Percentiles rank a stretch among this genome's conserved stretches.
These are phyloP conservation scores for Leccinum rimulosum DNA, from an alignment of 768 basidiomycete genomes.

Conservation along the genomic window DNA sequence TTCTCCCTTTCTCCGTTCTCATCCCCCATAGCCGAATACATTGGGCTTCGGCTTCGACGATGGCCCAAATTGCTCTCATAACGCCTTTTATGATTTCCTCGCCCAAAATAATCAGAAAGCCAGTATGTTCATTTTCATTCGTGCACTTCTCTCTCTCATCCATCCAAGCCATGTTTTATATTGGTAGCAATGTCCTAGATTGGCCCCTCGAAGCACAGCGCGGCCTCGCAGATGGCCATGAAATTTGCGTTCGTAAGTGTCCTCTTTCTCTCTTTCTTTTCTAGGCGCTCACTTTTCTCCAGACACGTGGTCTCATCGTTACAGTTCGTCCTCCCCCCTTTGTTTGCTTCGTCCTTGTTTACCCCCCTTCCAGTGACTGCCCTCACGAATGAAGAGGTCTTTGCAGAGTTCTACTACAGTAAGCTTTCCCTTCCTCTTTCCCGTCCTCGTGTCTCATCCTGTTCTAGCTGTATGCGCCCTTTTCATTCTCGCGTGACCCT, in stretches of 20 bases:
- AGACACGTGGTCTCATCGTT: conserved; percentile 38
- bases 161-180: conserved; percentile 54
- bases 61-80: conserved; percentile 64
- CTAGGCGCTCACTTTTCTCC: neutral
- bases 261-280: neutral
- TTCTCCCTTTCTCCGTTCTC: neutral
- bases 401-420: conserved; percentile 80
- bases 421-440: conserved; percentile 16
- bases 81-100: conserved; percentile 58
- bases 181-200: conserved; percentile 56
- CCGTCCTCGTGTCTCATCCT: conserved; percentile 1
- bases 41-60: conserved; percentile 64
- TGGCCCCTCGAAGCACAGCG: conserved; percentile 58
- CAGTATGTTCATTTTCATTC: conserved; percentile 23
- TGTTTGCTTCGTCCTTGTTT: neutral
- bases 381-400: conserved; percentile 59
- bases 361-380: conserved; percentile 45
- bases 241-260: conserved; percentile 58
- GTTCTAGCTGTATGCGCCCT: conserved; percentile 23
- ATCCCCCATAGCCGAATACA: conserved; percentile 40
- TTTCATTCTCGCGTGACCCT: neutral
- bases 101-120: conserved; percentile 55
- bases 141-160: neutral
- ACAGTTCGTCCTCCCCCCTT: conserved; percentile 38
- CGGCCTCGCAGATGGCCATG: conserved; percentile 53